phyloP scores from a whole-genome alignment of 108 stramenopile species.

The Conticribra weissflogii region DNA sequence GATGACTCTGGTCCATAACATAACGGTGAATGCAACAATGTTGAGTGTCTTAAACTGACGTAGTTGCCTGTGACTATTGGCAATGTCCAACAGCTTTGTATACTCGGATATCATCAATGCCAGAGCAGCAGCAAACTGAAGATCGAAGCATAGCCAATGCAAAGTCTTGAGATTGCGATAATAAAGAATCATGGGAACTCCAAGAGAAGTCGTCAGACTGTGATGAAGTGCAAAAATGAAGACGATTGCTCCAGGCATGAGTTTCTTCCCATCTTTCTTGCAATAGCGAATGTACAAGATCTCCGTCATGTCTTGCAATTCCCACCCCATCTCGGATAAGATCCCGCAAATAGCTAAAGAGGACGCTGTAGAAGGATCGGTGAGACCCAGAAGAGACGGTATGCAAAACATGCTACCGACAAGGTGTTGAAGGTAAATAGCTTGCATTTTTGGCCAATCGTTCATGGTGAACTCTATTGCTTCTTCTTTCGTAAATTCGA shows the following conservation, averaged over 20 bases:
- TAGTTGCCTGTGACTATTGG: constrained; percentile 14
- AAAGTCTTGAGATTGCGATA: constrained; percentile 20
- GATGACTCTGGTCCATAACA: constrained; percentile 29
- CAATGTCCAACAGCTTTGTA: constrained; percentile 31
- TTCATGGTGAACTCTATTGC: constrained; percentile 14
- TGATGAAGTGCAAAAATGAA: constrained; percentile 26
- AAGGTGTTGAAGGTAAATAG: constrained; percentile 28
- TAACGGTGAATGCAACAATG: constrained; percentile 10
- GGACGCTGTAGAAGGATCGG: constrained; percentile 15
- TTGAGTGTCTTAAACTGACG: constrained; percentile 30
- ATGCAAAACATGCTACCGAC: constrained; percentile 28
- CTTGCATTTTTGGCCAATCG: constrained; percentile 22
- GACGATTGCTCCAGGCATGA: constrained; percentile 4
- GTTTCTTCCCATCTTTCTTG: constrained; percentile 15
- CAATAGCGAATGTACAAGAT: constrained; percentile 17
- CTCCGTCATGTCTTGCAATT: constrained; percentile 22
- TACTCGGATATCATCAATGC: constrained; percentile 12
- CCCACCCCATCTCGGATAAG: constrained; percentile 38
- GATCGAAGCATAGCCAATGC: constrained; percentile 43
- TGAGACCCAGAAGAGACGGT: constrained; percentile 25
- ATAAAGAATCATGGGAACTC: constrained; percentile 27
- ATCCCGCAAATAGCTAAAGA: constrained; percentile 26
- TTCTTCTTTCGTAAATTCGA: constrained; percentile 37
- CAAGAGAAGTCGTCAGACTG: constrained; percentile 24
- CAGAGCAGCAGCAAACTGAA: constrained; percentile 30